phyloP scores from a whole-genome alignment of 805 yeast genomes.

The Wickerhamiella musiphila region DNA sequence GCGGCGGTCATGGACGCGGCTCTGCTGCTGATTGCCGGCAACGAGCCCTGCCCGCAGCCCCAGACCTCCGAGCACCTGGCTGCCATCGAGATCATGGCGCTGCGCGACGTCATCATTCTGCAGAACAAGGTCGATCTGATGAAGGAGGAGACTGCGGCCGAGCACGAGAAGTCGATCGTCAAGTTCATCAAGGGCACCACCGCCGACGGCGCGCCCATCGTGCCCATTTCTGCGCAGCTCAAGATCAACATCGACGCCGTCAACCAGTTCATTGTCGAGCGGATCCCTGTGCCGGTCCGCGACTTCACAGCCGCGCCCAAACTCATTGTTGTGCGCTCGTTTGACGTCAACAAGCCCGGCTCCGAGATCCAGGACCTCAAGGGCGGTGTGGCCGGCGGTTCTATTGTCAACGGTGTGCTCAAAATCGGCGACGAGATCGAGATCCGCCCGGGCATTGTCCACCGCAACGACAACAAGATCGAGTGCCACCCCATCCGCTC shows the following conservation, averaged over 20 bases:
- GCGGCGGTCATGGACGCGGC: conserved; percentile 99
- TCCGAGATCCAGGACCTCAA: conserved; percentile 89
- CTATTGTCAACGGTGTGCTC: conserved; percentile 92
- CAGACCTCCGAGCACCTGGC: conserved; percentile 99
- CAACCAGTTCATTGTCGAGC: conserved; percentile 85
- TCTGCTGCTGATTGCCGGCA: conserved; percentile 85
- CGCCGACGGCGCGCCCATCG: conserved; percentile 98
- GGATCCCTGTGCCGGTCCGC: conserved; percentile 91
- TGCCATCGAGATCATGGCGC: conserved; percentile 97
- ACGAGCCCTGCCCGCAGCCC: conserved; percentile 99
- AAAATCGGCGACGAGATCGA: conserved; percentile 96
- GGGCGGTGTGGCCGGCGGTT: conserved; percentile 99
- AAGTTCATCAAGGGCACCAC: conserved; percentile 93
- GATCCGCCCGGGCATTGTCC: conserved; percentile 97
- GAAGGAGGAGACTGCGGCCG: conserved; percentile 93
- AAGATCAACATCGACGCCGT: conserved; percentile 98
- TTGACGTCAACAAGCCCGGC: conserved; percentile 98
- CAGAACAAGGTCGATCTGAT: conserved; percentile 97
- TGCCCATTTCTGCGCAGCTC: conserved; percentile 96
- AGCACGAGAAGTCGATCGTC: conserved; percentile 83
- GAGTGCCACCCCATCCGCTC: conserved; percentile 94
- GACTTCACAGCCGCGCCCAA: conserved; percentile 90
- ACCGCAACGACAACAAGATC: conserved; percentile 74
- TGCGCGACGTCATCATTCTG: conserved; percentile 85
- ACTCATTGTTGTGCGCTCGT: conserved; percentile 91